These are phyloP conservation scores for Flaveria sonorensis DNA, from an alignment of 129 eudicot genomes.

Conservation along the genomic window DNA sequence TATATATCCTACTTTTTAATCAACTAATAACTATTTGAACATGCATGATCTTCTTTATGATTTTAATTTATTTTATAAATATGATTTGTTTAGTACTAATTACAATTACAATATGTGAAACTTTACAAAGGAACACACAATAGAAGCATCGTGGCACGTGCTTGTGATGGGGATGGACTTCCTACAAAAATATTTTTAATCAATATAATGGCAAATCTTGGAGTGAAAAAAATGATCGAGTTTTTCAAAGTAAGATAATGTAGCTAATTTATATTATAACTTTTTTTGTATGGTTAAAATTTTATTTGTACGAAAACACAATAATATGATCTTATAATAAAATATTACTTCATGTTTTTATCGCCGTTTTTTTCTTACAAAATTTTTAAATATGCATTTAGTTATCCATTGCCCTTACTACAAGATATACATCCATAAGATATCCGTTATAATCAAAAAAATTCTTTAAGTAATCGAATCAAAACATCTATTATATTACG, in stretches of 20 bases:
- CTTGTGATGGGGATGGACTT: not conserved
- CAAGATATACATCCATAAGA: not conserved
- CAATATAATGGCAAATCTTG: not conserved
- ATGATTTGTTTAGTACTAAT: not conserved
- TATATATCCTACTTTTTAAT: not conserved
- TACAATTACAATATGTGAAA: not conserved
- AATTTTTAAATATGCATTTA: too few species aligned
- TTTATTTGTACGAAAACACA: too few species aligned
- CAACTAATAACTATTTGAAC: not conserved
- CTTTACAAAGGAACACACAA: not conserved
- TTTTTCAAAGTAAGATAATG: too few species aligned
- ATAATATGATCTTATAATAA: too few species aligned
- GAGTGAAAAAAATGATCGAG: too few species aligned
- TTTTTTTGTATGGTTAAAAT: too few species aligned
- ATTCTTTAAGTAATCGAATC: not conserved
- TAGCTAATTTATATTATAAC: too few species aligned
- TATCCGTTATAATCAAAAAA: not conserved
- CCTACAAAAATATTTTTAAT: not conserved
- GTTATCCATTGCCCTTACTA: not conserved
- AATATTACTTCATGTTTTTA: not conserved
- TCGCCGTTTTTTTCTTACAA: too few species aligned
- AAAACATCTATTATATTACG: slow-evolving; percentile 5
- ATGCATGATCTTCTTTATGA: not conserved
- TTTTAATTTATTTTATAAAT: not conserved
- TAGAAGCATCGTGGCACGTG: slow-evolving; percentile 16